These are phyloP conservation scores for Mrakiaceae sp. DNA, from an alignment of 1,284 basidiomycete species.

Conservation along the genomic window DNA sequence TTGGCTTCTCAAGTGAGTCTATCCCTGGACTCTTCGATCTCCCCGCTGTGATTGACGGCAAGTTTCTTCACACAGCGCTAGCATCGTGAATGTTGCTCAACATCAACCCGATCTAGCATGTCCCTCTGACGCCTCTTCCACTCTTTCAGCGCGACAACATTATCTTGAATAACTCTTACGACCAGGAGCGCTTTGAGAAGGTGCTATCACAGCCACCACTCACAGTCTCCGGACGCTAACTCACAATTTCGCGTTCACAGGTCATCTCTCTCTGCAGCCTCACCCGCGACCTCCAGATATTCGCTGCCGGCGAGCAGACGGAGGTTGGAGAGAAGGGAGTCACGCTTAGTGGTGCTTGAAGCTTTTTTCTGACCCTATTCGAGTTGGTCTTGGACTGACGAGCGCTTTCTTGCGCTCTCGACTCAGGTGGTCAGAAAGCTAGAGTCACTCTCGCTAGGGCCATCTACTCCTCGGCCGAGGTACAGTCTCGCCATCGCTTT, in stretches of 20 bases:
- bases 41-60: too few relatives aligned
- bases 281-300: constrained; percentile 50
- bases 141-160: constrained; percentile 40
- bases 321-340: constrained; percentile 41
- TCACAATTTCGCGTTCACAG: too few relatives aligned
- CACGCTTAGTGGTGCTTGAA: background rate
- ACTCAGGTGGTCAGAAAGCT: constrained; percentile 45
- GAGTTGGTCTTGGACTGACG: too few relatives aligned
- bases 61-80: constrained; percentile 21
- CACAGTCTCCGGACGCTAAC: too few relatives aligned
- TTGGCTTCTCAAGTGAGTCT: constrained; percentile 41
- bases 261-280: constrained; percentile 51
- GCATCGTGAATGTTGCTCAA: constrained; percentile 25
- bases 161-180: constrained; percentile 42
- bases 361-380: too few relatives aligned
- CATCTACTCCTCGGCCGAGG: constrained; percentile 50
- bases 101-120: constrained; percentile 32
- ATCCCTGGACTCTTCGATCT: too few relatives aligned
- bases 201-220: constrained; percentile 20
- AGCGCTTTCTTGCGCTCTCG: too few relatives aligned
- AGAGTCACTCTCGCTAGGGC: constrained; percentile 61
- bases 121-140: too few relatives aligned
- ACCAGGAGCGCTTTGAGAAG: constrained; percentile 42
- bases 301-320: constrained; percentile 59
- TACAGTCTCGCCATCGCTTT: constrained; percentile 37